Evolutionary conservation across 768 basidiomycete species (phyloP).

Genomic region (Tricholoma sp.): DNA sequence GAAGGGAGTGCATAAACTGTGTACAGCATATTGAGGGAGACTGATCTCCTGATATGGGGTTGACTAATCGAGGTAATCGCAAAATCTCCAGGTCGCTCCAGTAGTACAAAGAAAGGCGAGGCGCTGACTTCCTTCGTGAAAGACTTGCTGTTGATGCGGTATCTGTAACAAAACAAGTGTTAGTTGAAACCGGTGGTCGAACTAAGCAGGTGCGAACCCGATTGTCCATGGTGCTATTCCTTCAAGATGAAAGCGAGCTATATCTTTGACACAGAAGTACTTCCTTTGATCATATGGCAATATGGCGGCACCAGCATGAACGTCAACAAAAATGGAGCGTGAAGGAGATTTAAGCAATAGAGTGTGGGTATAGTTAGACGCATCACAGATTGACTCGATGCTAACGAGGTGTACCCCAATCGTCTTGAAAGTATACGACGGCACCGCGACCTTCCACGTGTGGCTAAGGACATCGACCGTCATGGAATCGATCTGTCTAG

Average conservation of each 20-base stretch:
- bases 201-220: slow-evolving; percentile 42
- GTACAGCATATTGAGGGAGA: slow-evolving; percentile 68
- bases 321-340: slow-evolving; percentile 80
- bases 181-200: slow-evolving; percentile 1
- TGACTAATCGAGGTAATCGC: slow-evolving; percentile 85
- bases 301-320: slow-evolving; percentile 92
- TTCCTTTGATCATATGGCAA: slow-evolving; percentile 72
- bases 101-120: slow-evolving; percentile 79
- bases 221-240: slow-evolving; percentile 92
- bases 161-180: slow-evolving; percentile 38
- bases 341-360: slow-evolving; percentile 55
- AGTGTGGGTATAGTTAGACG: slow-evolving; percentile 78
- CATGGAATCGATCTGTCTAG: slow-evolving; percentile 57
- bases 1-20: slow-evolving; percentile 82
- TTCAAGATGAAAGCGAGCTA: slow-evolving; percentile 87
- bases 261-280: slow-evolving; percentile 89
- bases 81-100: slow-evolving; percentile 80
- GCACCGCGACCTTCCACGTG: slow-evolving; percentile 69
- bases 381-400: slow-evolving; percentile 76
- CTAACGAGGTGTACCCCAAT: slow-evolving; percentile 78
- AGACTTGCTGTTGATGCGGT: slow-evolving; percentile 72
- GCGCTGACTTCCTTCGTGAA: slow-evolving; percentile 69
- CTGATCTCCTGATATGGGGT: slow-evolving; percentile 84
- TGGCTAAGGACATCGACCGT: slow-evolving; percentile 44
- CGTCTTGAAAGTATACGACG: slow-evolving; percentile 66